A percentile compares a stretch with the other conserved stretches of the same genome.
phyloP scores from a whole-genome alignment of 2,329 filamentous ascomycete genomes.

The Aspergillus alliaceus region DNA sequence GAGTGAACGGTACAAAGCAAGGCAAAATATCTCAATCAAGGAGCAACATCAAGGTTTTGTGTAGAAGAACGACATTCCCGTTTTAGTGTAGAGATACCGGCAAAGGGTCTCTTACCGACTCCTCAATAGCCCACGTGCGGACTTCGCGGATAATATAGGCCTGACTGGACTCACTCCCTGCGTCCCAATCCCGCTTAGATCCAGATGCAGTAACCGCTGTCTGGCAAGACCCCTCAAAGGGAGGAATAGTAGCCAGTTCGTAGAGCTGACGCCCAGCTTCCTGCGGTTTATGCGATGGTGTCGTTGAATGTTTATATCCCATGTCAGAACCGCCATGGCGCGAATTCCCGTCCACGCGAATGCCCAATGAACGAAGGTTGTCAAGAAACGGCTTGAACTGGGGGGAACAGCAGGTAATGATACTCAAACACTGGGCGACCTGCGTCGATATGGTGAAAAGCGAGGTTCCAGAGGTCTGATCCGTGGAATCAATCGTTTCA shows the following conservation, averaged over 20 bases:
- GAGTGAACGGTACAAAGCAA: too few relatives aligned
- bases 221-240: background rate
- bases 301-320: slow-evolving; percentile 9
- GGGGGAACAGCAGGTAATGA: slow-evolving; percentile 30
- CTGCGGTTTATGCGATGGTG: slow-evolving; percentile 12
- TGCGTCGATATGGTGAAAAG: slow-evolving; percentile 16
- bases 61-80: too few relatives aligned
- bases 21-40: too few relatives aligned
- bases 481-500: slow-evolving; percentile 6
- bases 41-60: too few relatives aligned
- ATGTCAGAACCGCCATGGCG: slow-evolving; percentile 15
- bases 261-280: slow-evolving; percentile 9
- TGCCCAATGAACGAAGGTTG: slow-evolving; percentile 28
- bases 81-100: background rate
- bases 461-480: slow-evolving; percentile 24
- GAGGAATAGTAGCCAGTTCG: background rate
- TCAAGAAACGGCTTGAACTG: slow-evolving; percentile 33
- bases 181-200: slow-evolving; percentile 19
- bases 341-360: slow-evolving; percentile 21
- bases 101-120: background rate
- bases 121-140: slow-evolving; percentile 23
- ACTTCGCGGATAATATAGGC: slow-evolving; percentile 27
- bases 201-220: slow-evolving; percentile 15
- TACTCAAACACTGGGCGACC: slow-evolving; percentile 23
- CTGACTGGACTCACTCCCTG: slow-evolving; percentile 26